Evolutionary conservation across 2,329 filamentous ascomycete genomes (phyloP).

Genomic region (Penicillium glabrum): DNA sequence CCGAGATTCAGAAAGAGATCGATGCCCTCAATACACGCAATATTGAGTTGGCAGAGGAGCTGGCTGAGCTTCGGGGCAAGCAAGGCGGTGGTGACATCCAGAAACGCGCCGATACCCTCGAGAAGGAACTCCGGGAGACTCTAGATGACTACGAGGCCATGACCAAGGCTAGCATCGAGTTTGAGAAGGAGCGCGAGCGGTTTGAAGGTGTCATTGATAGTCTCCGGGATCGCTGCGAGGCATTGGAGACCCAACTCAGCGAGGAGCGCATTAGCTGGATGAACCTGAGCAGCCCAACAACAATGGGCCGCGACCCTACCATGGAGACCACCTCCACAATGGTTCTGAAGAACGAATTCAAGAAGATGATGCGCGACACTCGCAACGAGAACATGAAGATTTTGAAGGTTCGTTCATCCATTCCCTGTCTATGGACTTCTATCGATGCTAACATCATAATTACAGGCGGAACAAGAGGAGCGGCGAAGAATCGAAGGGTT

Average conservation of each 20-base stretch:
- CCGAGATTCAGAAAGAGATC: constrained; percentile 59
- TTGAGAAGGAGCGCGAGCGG: constrained; percentile 68
- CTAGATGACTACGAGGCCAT: constrained; percentile 69
- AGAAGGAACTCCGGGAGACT: constrained; percentile 66
- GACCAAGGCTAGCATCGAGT: constrained; percentile 68
- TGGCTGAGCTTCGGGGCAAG: constrained; percentile 44
- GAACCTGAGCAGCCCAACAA: constrained; percentile 57
- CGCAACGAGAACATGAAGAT: constrained; percentile 64
- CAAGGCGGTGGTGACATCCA: constrained; percentile 40
- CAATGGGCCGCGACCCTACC: constrained; percentile 37
- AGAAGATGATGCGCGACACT: constrained; percentile 77
- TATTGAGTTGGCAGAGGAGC: constrained; percentile 46
- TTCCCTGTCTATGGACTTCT: not conserved
- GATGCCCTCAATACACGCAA: constrained; percentile 55
- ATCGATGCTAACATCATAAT: constrained; percentile 16
- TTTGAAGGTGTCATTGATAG: constrained; percentile 65
- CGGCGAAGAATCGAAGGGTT: constrained; percentile 65
- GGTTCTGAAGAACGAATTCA: constrained; percentile 72
- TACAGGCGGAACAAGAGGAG: constrained; percentile 70
- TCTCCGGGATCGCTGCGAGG: constrained; percentile 63
- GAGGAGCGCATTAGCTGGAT: constrained; percentile 69
- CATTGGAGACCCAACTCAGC: constrained; percentile 61
- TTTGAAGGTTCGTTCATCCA: constrained; percentile 57
- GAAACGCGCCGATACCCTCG: constrained; percentile 55
- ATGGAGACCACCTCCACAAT: constrained; percentile 64